Percentiles rank a stretch among this genome's conserved stretches.
Conservation (phyloP, 768 basidiomycete species). For the Mycena haematopus region DNA sequence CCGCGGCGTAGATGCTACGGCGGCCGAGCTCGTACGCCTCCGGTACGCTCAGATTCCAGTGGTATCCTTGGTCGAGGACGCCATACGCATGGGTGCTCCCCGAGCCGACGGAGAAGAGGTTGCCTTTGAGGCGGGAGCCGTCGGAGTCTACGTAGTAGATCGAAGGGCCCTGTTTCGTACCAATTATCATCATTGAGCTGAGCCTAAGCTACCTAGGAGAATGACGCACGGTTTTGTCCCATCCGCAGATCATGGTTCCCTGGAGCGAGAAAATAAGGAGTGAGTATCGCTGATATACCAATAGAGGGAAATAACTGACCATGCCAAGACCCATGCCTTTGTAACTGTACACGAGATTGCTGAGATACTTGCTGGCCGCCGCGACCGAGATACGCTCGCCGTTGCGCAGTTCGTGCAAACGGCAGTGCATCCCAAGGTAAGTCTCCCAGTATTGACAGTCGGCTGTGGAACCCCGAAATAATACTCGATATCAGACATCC, state of each 20-base stretch:
- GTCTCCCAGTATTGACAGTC: slow-evolving; percentile 99
- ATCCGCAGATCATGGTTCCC: slow-evolving; percentile 99
- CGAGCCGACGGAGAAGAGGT: slow-evolving; percentile 97
- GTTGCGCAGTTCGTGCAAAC: slow-evolving; percentile 95
- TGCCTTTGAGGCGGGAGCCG: slow-evolving; percentile 92
- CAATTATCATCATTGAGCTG: neutral
- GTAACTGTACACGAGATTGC: slow-evolving; percentile 96
- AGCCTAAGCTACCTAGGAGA: neutral
- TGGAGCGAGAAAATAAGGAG: slow-evolving; percentile 37
- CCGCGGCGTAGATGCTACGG: slow-evolving; percentile 94
- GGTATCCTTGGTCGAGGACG: slow-evolving; percentile 94
- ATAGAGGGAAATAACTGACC: slow-evolving; percentile 54
- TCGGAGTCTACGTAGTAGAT: slow-evolving; percentile 99
- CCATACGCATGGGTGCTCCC: slow-evolving; percentile 98
- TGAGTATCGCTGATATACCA: neutral
- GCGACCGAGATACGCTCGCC: slow-evolving; percentile 97
- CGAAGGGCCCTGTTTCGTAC: slow-evolving; percentile 72
- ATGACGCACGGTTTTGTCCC: slow-evolving; percentile 91
- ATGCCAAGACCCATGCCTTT: slow-evolving; percentile 99
- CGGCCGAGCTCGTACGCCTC: slow-evolving; percentile 94
- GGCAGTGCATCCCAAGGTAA: slow-evolving; percentile 96
- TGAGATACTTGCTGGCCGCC: slow-evolving; percentile 95
- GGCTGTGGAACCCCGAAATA: slow-evolving; percentile 47
- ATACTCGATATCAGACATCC: neutral
- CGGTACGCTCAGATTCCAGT: slow-evolving; percentile 89